Conservation (phyloP, 352 stramenopile genomes). For the Phytophthora lateralis region DNA sequence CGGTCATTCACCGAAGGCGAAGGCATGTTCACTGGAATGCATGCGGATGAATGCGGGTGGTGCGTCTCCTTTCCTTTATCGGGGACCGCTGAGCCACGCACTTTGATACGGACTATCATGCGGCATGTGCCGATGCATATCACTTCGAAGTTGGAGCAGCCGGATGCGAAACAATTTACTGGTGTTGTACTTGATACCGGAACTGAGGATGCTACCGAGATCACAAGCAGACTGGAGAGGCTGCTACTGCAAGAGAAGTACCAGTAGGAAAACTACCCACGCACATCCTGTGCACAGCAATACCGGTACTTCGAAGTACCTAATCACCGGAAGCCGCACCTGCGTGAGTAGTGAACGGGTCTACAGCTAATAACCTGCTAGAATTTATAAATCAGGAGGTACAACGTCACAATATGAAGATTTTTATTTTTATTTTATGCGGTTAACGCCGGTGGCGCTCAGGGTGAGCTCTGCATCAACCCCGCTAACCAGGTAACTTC, state of each 20-base stretch:
- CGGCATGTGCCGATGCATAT: constrained; percentile 30
- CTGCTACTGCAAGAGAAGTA: constrained; percentile 22
- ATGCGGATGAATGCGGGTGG: constrained; percentile 25
- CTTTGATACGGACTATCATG: constrained; percentile 17
- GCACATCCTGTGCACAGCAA: not conserved
- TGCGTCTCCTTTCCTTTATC: constrained; percentile 11
- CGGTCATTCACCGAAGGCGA: constrained; percentile 23
- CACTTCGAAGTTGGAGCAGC: not conserved
- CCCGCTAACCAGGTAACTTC: too few relatives aligned
- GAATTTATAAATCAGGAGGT: too few relatives aligned
- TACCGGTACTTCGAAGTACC: not conserved
- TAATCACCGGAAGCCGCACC: too few relatives aligned
- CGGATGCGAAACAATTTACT: constrained; percentile 13
- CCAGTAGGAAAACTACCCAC: constrained; percentile 5
- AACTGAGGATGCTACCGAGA: constrained; percentile 20
- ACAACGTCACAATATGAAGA: too few relatives aligned
- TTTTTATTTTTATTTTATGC: too few relatives aligned
- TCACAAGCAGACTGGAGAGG: constrained; percentile 18
- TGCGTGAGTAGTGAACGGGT: too few relatives aligned
- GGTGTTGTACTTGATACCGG: constrained; percentile 16
- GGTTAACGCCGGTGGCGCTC: too few relatives aligned
- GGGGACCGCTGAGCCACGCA: not conserved
- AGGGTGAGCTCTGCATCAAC: too few relatives aligned
- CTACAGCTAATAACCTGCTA: too few relatives aligned
- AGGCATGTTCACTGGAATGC: constrained; percentile 25